Base-by-base conservation (phyloP, 495 filamentous ascomycete species). In the Hypoxylon cercidicola region DNA sequence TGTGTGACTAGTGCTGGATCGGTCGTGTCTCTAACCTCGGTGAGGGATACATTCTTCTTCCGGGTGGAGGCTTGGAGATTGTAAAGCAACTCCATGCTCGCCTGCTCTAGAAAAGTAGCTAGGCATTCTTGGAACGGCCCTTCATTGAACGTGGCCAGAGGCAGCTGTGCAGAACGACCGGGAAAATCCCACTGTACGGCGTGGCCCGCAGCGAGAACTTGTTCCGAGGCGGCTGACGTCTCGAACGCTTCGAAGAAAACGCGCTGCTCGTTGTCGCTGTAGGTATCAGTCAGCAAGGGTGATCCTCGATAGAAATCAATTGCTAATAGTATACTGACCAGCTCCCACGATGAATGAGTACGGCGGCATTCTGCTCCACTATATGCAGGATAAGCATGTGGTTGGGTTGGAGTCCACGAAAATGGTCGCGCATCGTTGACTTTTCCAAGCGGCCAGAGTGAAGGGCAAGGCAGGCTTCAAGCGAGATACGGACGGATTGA, bases 171-270 rank as follows among this genome's bases (percentile, higher is more conserved):
- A 12, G 68, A 68, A 35, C 63, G 64, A 8, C 77, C 76, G 1
- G 77, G 77, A 19, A 79, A 79, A 37, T 79, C 77, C 77, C 77
- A 79, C 32, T 69, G 60, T 32, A 79, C 40, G 4, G 72, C 71
- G 41, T 70, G 69, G 3, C 64, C 64, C 1, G 75, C 68, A 0
- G 72, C 74, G 1, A 79, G 59, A 18, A 85, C 81, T 4, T 78
- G 30, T n/a, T 81, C 75, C 8, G 80, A 80, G 4, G 39, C 53
- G 1, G 85, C 72, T 0, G 86, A 87, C 8, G 83, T 72, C 62
- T 89, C 85, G 51, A 88, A 88, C 0, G 78, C 74, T 64, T 89
- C 86, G 35, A 89, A 70, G 0, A 76, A 37, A 9, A 78, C 66
- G 1, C 43, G 32, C n/a, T 72, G 50, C 16, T 37, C 18, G n/a